Evolutionary conservation across 2,329 filamentous ascomycete species (phyloP).

Genomic region (Fragosphaeria purpurea): DNA sequence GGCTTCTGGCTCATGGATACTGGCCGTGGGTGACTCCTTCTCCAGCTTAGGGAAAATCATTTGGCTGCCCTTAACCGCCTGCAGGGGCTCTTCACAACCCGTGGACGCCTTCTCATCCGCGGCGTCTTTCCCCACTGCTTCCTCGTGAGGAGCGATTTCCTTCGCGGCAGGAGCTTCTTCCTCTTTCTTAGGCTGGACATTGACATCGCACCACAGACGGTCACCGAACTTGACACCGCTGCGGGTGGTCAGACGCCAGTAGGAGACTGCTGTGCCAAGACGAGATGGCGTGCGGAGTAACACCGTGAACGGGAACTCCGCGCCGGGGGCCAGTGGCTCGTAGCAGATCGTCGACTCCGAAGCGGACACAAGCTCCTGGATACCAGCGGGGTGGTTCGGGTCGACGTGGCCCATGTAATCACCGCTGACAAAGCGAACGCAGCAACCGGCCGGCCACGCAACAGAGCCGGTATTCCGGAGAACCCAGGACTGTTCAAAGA

Average conservation of each 20-base stretch:
- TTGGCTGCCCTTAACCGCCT: conserved; percentile 41
- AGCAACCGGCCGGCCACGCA: conserved; percentile 81
- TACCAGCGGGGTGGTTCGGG: conserved; percentile 65
- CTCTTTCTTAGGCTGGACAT: conserved; percentile 44
- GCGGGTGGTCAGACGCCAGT: conserved; percentile 84
- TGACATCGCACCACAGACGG: conserved; percentile 89
- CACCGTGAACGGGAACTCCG: conserved; percentile 73
- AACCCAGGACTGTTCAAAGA: conserved; percentile 86
- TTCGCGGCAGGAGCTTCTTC: conserved; percentile 12
- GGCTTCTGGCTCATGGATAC: conserved; percentile 58
- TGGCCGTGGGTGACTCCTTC: conserved; percentile 79
- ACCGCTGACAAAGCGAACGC: conserved; percentile 82
- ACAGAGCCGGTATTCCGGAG: conserved; percentile 72
- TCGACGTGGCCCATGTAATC: conserved; percentile 95
- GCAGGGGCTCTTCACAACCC: conserved; percentile 31
- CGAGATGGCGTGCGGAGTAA: conserved; percentile 70
- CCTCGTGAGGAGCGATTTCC: conserved; percentile 12
- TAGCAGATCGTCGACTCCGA: conserved; percentile 74
- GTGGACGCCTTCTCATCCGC: conserved; percentile 56
- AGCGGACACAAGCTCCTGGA: conserved; percentile 65
- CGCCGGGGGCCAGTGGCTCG: conserved; percentile 58
- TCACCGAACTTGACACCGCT: conserved; percentile 81
- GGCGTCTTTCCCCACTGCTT: conserved; percentile 38
- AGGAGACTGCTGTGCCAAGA: conserved; percentile 75
- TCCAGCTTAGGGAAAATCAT: conserved; percentile 98